phyloP scores from a whole-genome alignment of 2,329 filamentous ascomycete species.

The Gyromitra esculenta region DNA sequence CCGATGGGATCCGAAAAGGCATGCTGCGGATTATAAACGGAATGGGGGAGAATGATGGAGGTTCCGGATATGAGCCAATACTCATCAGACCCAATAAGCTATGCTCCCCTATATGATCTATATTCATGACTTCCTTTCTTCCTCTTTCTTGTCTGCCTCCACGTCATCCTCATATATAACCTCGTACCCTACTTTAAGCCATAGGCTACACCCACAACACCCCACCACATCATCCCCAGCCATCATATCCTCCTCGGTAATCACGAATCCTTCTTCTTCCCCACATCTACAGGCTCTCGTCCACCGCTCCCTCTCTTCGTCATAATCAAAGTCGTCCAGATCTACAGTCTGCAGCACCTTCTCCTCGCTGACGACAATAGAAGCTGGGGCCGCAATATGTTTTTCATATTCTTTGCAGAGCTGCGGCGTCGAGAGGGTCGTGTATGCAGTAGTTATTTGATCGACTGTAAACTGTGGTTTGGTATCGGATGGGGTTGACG shows the following conservation, averaged over 20 bases:
- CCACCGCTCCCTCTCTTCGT: slow-evolving; percentile 65
- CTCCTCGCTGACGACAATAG: neutral
- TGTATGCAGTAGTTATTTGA: slow-evolving; percentile 71
- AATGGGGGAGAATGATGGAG: neutral
- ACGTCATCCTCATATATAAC: slow-evolving; percentile 62
- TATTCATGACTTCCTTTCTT: neutral
- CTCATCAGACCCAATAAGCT: neutral
- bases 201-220: slow-evolving; percentile 73
- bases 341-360: slow-evolving; percentile 69
- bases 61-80: neutral
- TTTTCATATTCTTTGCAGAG: slow-evolving; percentile 68
- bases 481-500: slow-evolving; percentile 44
- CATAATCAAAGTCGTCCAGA: slow-evolving; percentile 71
- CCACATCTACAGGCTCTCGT: slow-evolving; percentile 71
- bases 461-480: slow-evolving; percentile 67
- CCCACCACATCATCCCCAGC: slow-evolving; percentile 72
- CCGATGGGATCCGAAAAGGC: neutral
- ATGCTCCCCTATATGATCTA: neutral
- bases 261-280: slow-evolving; percentile 69
- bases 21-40: neutral
- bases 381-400: slow-evolving; percentile 59
- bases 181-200: slow-evolving; percentile 72
- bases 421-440: slow-evolving; percentile 66
- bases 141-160: neutral
- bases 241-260: slow-evolving; percentile 70